Conservation (phyloP, 2,329 filamentous ascomycete species). For the Lachnellula subtilissima region DNA sequence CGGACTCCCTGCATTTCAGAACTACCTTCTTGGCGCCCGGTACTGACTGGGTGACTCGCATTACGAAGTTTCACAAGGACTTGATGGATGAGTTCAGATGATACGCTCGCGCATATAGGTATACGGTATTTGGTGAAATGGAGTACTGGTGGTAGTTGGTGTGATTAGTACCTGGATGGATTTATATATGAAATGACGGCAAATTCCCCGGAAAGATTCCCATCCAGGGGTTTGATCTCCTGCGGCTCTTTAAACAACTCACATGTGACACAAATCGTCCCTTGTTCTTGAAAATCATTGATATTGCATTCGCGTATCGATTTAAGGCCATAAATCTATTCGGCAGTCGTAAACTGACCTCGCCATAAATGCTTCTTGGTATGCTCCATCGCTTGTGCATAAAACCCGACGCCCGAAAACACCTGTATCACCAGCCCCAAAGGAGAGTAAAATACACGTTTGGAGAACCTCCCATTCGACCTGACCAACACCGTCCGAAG, state of each 20-base stretch:
- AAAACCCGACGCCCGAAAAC: neutral
- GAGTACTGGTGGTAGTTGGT: neutral
- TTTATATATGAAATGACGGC: neutral
- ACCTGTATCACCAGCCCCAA: neutral
- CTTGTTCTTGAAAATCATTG: neutral
- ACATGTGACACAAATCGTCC: neutral
- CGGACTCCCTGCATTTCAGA: constrained; percentile 86
- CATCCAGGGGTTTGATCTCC: neutral
- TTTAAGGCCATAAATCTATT: neutral
- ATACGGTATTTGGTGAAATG: neutral
- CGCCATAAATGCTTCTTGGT: neutral
- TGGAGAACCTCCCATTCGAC: neutral
- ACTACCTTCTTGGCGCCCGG: constrained; percentile 96
- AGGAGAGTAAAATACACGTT: neutral
- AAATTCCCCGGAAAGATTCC: neutral
- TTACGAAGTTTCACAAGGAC: constrained; percentile 83
- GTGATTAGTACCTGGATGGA: neutral
- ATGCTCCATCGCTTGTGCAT: neutral
- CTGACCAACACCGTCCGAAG: too few relatives aligned
- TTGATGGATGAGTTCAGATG: constrained; percentile 77
- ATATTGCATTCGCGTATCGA: neutral
- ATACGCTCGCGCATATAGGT: neutral
- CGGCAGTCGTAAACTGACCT: neutral
- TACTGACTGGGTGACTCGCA: constrained; percentile 86
- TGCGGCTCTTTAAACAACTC: neutral